Percentiles rank a stretch among this genome's conserved stretches.
These are phyloP conservation scores for Ophiostoma populinum DNA, from an alignment of 2,329 filamentous ascomycete genomes.

Conservation along the genomic window DNA sequence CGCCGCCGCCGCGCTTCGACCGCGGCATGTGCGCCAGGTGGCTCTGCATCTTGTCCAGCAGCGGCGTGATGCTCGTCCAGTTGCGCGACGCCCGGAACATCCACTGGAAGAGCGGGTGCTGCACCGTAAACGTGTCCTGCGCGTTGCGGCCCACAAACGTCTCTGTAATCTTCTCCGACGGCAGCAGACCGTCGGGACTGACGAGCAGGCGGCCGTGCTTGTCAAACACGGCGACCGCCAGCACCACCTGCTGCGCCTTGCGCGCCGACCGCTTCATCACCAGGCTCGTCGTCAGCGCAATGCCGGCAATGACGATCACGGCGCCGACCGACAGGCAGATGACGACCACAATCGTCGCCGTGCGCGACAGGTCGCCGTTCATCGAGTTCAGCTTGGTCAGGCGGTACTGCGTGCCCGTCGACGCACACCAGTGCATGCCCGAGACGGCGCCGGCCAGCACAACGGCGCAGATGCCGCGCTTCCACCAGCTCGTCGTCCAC, in stretches of 20 bases:
- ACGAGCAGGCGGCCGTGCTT: conserved; percentile 48
- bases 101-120: conserved; percentile 74
- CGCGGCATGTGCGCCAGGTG: conserved; percentile 42
- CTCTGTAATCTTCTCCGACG: conserved; percentile 61
- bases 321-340: conserved; percentile 49
- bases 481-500: conserved; percentile 70
- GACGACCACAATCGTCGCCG: conserved; percentile 56
- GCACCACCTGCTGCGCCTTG: conserved; percentile 43
- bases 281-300: conserved; percentile 35
- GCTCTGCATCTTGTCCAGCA: conserved; percentile 54
- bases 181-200: conserved; percentile 49
- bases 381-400: conserved; percentile 28
- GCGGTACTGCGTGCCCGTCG: conserved; percentile 51
- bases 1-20: conserved; percentile 5
- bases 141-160: conserved; percentile 50
- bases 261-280: conserved; percentile 34
- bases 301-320: conserved; percentile 39
- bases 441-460: conserved; percentile 59
- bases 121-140: conserved; percentile 53
- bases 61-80: conserved; percentile 50
- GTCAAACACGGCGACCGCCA: conserved; percentile 50
- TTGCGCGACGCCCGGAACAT: conserved; percentile 66
- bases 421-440: conserved; percentile 77
- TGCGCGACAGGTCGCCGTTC: conserved; percentile 31
- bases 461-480: conserved; percentile 46